These are phyloP conservation scores for Plasmodium chabaudi DNA, from an alignment of 169 alveolate species.

Conservation along the genomic window DNA sequence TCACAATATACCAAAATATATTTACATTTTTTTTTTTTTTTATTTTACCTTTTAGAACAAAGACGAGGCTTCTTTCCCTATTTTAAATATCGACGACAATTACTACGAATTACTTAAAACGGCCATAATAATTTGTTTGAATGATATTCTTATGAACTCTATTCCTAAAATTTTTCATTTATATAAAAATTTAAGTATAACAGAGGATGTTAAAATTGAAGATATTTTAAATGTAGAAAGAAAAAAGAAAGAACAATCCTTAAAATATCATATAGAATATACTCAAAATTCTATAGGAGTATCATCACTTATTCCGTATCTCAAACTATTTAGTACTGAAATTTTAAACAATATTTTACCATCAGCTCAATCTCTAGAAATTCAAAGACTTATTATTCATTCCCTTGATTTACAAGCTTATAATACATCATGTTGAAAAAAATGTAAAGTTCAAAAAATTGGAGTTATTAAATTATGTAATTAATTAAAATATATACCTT, in stretches of 20 bases:
- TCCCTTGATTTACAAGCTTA: constrained; percentile 72
- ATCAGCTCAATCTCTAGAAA: constrained; percentile 77
- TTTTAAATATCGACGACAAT: constrained; percentile 45
- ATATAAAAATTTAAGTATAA: constrained; percentile 14
- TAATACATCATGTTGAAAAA: constrained; percentile 32
- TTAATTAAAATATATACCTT: neutral
- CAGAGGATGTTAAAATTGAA: constrained; percentile 33
- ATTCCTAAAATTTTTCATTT: constrained; percentile 62
- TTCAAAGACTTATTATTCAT: constrained; percentile 59
- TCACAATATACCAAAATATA: neutral
- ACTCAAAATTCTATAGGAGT: constrained; percentile 40
- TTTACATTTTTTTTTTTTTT: constrained; percentile 5
- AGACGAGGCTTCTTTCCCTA: constrained; percentile 22
- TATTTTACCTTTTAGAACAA: constrained; percentile 10
- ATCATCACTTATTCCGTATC: constrained; percentile 68
- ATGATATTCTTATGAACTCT: constrained; percentile 68
- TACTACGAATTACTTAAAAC: constrained; percentile 65
- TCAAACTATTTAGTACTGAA: constrained; percentile 71
- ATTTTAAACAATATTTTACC: constrained; percentile 71
- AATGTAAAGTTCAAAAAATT: neutral
- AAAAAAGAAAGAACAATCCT: constrained; percentile 68
- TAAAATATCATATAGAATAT: constrained; percentile 73
- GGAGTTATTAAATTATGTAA: neutral
- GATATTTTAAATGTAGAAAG: constrained; percentile 48
- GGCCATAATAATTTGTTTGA: constrained; percentile 67